Conservation (phyloP, 768 basidiomycete species). For the Pseudohyphozyma bogoriensis region DNA sequence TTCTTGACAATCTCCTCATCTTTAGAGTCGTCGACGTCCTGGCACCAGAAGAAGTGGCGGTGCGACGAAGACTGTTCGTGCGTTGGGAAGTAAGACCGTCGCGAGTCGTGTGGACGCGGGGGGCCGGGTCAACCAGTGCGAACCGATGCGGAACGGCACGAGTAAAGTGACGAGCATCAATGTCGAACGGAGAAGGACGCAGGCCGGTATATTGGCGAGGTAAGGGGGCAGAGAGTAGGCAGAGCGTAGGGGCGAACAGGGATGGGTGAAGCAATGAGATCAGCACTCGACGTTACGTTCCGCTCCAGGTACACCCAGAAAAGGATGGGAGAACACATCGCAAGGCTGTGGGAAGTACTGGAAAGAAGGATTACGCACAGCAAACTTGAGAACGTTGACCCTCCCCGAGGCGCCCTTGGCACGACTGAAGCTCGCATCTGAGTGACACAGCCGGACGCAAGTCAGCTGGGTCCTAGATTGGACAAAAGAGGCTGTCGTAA, state of each 20-base stretch:
- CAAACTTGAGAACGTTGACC: constrained; percentile 1
- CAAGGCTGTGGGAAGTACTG: constrained; percentile 15
- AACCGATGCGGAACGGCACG: too few relatives aligned
- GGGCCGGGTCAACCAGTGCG: too few relatives aligned
- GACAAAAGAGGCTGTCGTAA: background rate
- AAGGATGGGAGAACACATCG: constrained; percentile 32
- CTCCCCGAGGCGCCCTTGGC: constrained; percentile 1
- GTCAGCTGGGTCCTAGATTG: constrained; percentile 9
- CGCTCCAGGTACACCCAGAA: too few relatives aligned
- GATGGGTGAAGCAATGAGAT: too few relatives aligned
- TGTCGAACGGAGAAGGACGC: too few relatives aligned
- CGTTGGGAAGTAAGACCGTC: too few relatives aligned
- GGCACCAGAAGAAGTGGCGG: constrained; percentile 33
- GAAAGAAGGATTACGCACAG: background rate
- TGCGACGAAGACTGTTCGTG: constrained; percentile 18
- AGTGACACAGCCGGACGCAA: constrained; percentile 33
- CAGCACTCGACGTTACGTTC: too few relatives aligned
- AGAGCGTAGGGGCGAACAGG: too few relatives aligned
- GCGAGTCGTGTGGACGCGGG: too few relatives aligned
- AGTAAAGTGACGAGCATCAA: too few relatives aligned
- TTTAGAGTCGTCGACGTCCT: constrained; percentile 14
- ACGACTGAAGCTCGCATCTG: constrained; percentile 28
- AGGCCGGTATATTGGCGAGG: too few relatives aligned
- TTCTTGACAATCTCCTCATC: background rate
- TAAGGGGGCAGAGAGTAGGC: too few relatives aligned